Evolutionary conservation across 208 protist species (phyloP).

Genomic region (Acanthamoeba sp.): DNA sequence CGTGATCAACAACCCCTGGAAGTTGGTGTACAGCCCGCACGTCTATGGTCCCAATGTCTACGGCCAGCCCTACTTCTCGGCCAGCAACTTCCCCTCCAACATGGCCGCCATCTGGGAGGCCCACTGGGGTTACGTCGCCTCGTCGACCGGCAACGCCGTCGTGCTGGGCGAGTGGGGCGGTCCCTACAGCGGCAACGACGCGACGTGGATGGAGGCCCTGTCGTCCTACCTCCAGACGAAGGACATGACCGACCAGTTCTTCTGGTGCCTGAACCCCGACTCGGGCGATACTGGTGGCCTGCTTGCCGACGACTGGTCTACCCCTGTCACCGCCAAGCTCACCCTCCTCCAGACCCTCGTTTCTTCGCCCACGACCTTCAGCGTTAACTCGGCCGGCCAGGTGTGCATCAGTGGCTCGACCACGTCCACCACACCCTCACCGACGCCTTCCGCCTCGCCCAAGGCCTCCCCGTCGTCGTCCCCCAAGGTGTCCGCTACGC

Average conservation of each 20-base stretch:
- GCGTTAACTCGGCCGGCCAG: constrained; percentile 12
- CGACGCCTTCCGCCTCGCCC: neutral
- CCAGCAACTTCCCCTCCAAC: constrained; percentile 71
- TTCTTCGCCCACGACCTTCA: constrained; percentile 77
- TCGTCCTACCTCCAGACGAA: constrained; percentile 73
- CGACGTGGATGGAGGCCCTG: constrained; percentile 79
- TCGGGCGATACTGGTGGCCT: constrained; percentile 84
- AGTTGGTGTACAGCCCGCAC: constrained; percentile 79
- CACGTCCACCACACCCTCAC: neutral
- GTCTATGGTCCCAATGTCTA: constrained; percentile 76
- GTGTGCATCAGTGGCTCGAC: constrained; percentile 33
- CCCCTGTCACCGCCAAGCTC: constrained; percentile 72
- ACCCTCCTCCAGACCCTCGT: constrained; percentile 62
- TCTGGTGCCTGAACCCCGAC: constrained; percentile 87
- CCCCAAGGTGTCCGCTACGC: neutral
- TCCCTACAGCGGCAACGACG: constrained; percentile 55
- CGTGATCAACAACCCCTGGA: constrained; percentile 46
- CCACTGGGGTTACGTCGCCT: constrained; percentile 32
- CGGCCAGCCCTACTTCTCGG: constrained; percentile 68
- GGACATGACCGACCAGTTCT: constrained; percentile 79
- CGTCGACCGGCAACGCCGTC: neutral
- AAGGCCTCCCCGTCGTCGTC: neutral
- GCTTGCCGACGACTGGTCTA: constrained; percentile 79
- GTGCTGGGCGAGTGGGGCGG: constrained; percentile 73
- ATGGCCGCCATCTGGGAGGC: constrained; percentile 77